phyloP scores from a whole-genome alignment of 2,329 filamentous ascomycete genomes.

The Passalora sequoiae region DNA sequence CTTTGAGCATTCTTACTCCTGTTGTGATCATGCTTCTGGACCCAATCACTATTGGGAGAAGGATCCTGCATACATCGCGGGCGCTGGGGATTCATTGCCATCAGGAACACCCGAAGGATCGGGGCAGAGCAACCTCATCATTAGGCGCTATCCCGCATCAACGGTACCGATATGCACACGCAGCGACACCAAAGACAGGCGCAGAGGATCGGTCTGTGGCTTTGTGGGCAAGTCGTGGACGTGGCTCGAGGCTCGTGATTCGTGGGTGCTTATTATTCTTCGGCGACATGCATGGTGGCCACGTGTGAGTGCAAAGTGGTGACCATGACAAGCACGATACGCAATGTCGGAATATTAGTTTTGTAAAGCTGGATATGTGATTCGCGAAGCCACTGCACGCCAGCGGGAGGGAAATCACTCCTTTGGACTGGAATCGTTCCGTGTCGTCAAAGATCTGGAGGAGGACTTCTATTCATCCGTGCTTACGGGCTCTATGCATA shows the following conservation, averaged over 20 bases:
- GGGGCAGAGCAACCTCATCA: too few species aligned
- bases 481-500: background rate
- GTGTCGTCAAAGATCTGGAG: background rate
- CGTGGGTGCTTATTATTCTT: too few species aligned
- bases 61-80: too few species aligned
- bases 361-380: background rate
- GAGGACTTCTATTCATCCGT: background rate
- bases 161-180: too few species aligned
- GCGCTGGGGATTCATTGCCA: too few species aligned
- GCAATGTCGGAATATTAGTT: background rate
- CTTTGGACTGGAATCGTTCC: background rate
- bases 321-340: background rate
- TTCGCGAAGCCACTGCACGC: background rate
- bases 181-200: too few species aligned
- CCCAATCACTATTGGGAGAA: too few species aligned
- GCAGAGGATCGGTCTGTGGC: background rate
- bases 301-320: background rate
- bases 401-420: background rate
- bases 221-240: constrained; percentile 3
- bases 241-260: background rate
- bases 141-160: too few species aligned
- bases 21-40: too few species aligned
- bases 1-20: too few species aligned
- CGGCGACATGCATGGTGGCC: background rate
- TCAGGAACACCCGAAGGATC: too few species aligned